A percentile compares a stretch with the other conserved stretches of the same genome.
Conservation (phyloP, 1,284 basidiomycete species). For the Chalciporus piperatoides region DNA sequence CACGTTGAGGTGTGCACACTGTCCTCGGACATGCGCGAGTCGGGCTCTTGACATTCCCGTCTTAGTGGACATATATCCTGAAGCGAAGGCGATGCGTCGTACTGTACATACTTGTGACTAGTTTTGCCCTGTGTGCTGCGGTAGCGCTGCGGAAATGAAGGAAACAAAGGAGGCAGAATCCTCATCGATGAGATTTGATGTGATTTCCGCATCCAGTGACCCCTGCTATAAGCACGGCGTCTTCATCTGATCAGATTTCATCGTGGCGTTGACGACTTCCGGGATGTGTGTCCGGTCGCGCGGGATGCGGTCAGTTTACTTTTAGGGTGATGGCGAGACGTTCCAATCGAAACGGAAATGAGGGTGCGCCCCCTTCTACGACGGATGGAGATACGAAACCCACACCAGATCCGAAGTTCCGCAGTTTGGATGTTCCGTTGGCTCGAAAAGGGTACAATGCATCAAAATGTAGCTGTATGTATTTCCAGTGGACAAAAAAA, state of each 20-base stretch:
- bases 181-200: not conserved
- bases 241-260: not conserved
- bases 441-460: not conserved
- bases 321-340: not conserved
- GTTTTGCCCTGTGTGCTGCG: conserved; percentile 21
- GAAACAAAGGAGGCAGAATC: not conserved
- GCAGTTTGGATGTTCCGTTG: no score
- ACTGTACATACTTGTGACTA: conserved; percentile 2
- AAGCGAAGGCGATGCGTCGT: conserved; percentile 1
- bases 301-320: not conserved
- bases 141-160: conserved; percentile 20
- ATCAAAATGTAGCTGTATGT: not conserved
- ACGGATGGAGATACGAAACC: conserved; percentile 4
- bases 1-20: conserved; percentile 7
- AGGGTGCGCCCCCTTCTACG: not conserved
- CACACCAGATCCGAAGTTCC: not conserved
- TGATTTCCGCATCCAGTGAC: conserved; percentile 10
- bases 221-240: conserved; percentile 7
- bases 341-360: conserved; percentile 11
- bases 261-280: not conserved
- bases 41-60: not conserved
- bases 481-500: conserved; percentile 11
- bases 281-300: not conserved
- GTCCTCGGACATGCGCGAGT: not conserved
- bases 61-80: not conserved